Base-by-base conservation (phyloP, 2,329 filamentous ascomycete genomes). In the Apiospora hydei region DNA sequence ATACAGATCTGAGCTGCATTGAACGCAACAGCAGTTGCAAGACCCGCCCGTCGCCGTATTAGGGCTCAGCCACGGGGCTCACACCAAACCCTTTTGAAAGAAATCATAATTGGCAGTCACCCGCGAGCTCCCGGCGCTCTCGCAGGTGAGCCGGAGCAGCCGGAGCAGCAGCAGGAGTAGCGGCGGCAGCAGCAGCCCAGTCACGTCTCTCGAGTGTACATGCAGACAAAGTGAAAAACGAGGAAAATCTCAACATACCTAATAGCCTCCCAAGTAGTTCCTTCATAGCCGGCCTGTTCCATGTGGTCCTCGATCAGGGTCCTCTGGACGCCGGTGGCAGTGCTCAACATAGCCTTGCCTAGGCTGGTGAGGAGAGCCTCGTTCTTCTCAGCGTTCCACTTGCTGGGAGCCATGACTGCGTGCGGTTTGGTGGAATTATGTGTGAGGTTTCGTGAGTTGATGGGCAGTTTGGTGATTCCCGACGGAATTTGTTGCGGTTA, bases 221-320 rank as follows among this genome's bases (percentile, higher is more conserved):
- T n/a, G 4, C 8, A n/a, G 8, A 38, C 30, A 43, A 53, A 26
- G 34, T 43, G 47, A 53, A 53, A 43, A 11, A 43, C 0, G 16
- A 24, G 43, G 34, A 38, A 38, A 24, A 8, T n/a, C 4, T n/a
- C 1, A 24, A 70, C 69, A n/a, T 70, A 70, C 69, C 69, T 53
- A 24, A 70, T 24, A 41, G n/a, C 53, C 41, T 70, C 57, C 69
- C 69, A 70, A 24, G 38, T 34, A 53, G 26, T 4, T 38, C 34
- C 34, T 14, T 13, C 44, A 38, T 43, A 24, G 18, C 71, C 68
- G 24, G 5, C 13, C 2, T 18, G 26, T n/a, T 13, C n/a, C 70
- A 69, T 61, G 46, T 47, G 1, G 3, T 47, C 46, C 21, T 44
- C n/a, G 18, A 51, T 51, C 1, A n/a, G n/a, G 3, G 21, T 14